These are phyloP conservation scores for Beauveria bassiana DNA, from an alignment of 2,329 filamentous ascomycete genomes.

Conservation along the genomic window DNA sequence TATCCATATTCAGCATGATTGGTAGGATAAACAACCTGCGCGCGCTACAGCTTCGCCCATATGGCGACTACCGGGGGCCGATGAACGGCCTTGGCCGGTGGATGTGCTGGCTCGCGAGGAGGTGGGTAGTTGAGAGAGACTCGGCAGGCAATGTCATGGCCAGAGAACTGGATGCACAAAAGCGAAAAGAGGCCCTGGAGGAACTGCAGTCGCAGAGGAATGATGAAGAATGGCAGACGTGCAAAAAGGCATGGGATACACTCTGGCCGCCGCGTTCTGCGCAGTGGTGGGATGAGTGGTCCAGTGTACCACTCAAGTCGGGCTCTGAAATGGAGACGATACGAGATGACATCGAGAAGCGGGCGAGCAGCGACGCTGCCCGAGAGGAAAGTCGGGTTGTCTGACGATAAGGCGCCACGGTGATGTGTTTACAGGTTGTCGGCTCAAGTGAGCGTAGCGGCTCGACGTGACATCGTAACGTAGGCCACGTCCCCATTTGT, in stretches of 20 bases:
- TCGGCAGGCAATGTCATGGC: background rate
- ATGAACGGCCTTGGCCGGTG: background rate
- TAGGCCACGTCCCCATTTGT: no score
- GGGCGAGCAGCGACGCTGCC: no score
- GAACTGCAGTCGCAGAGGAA: background rate
- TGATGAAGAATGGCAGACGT: background rate
- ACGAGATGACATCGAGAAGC: no score
- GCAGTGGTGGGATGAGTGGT: background rate
- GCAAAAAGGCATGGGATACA: background rate
- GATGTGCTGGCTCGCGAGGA: background rate
- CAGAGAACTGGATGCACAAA: background rate
- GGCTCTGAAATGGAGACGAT: background rate
- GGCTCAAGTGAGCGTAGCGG: no score
- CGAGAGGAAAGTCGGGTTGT: no score
- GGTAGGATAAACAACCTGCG: background rate
- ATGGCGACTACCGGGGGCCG: background rate
- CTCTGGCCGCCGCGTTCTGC: background rate
- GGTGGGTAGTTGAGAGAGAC: background rate
- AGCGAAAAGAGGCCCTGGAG: background rate
- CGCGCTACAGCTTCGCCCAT: background rate
- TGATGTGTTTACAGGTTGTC: no score
- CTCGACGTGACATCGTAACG: no score
- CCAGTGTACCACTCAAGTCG: background rate
- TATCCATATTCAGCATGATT: background rate
- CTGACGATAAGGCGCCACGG: no score